Conservation (phyloP, 1,284 basidiomycete species). For the Kwoniella shivajii region DNA sequence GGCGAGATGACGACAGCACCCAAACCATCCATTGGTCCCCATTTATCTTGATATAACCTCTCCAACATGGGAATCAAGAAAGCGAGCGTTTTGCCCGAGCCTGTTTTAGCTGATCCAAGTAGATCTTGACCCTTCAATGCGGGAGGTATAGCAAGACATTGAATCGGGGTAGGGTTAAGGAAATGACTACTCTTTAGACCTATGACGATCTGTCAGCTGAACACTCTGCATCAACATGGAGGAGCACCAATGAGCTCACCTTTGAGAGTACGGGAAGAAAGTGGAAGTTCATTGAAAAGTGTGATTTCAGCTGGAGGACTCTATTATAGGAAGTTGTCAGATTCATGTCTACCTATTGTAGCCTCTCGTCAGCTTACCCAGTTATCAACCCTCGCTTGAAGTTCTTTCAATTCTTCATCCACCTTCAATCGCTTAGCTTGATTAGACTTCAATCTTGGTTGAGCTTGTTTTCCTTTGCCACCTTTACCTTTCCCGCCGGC, state of each 20-base stretch:
- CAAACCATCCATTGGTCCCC: constrained; percentile 80
- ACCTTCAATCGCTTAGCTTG: constrained; percentile 43
- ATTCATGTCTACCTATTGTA: too few species aligned
- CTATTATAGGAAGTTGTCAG: constrained; percentile 12
- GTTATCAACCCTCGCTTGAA: constrained; percentile 44
- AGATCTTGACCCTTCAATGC: constrained; percentile 70
- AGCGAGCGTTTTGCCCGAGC: constrained; percentile 80
- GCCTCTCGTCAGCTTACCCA: constrained; percentile 38
- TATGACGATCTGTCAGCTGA: constrained; percentile 34
- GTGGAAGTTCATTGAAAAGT: constrained; percentile 53
- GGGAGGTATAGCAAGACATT: constrained; percentile 65
- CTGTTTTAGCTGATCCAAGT: constrained; percentile 75
- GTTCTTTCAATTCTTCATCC: constrained; percentile 49
- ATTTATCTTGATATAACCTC: constrained; percentile 69
- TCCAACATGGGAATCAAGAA: constrained; percentile 79
- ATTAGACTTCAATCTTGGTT: constrained; percentile 45
- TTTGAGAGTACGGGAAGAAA: constrained; percentile 48
- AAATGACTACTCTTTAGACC: constrained; percentile 85
- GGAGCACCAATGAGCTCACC: constrained; percentile 27
- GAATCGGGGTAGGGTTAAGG: constrained; percentile 82
- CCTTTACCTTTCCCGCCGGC: constrained; percentile 1
- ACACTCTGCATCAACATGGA: neutral
- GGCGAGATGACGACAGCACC: constrained; percentile 94
- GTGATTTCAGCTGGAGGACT: constrained; percentile 37
- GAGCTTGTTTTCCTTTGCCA: constrained; percentile 18